A percentile compares a stretch with the other conserved stretches of the same genome.
These are phyloP conservation scores for Echeveria elegans DNA, from an alignment of 164 flowering plant species.

Conservation along the genomic window DNA sequence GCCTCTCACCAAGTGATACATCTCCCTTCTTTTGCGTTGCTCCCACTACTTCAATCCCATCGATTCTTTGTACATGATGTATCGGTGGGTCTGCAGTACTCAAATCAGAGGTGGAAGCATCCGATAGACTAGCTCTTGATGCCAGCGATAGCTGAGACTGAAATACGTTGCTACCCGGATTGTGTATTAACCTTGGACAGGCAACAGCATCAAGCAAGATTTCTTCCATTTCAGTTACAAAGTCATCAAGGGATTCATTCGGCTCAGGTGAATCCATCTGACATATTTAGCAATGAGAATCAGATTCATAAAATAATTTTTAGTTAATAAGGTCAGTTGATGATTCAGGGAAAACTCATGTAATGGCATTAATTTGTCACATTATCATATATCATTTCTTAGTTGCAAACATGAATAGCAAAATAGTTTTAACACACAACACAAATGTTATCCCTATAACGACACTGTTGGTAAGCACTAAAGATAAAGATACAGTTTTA, in stretches of 20 bases:
- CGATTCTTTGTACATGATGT: conserved; percentile 35
- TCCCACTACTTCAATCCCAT: conserved; percentile 81
- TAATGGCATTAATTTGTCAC: too few species aligned
- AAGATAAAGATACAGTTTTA: neutral
- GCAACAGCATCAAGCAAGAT: conserved; percentile 66
- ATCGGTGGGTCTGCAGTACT: conserved; percentile 25
- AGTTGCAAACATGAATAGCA: neutral
- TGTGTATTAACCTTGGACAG: conserved; percentile 37
- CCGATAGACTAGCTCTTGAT: conserved; percentile 72
- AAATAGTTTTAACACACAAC: neutral
- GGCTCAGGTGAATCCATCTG: conserved; percentile 39
- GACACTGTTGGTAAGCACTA: too few species aligned
- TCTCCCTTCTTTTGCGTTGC: conserved; percentile 82
- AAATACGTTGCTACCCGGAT: conserved; percentile 18
- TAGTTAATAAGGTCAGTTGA: neutral
- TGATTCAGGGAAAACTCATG: neutral
- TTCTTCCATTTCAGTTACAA: conserved; percentile 93
- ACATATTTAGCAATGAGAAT: conserved; percentile 13
- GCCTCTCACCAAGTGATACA: conserved; percentile 82
- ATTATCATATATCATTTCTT: neutral
- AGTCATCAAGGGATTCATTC: conserved; percentile 57
- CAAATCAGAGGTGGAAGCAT: conserved; percentile 75
- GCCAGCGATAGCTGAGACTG: conserved; percentile 28
- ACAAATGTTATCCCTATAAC: too few species aligned
- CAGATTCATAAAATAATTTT: neutral